Evolutionary conservation across 2,329 filamentous ascomycete species (phyloP).

Genomic region (Aspergillus fischeri): DNA sequence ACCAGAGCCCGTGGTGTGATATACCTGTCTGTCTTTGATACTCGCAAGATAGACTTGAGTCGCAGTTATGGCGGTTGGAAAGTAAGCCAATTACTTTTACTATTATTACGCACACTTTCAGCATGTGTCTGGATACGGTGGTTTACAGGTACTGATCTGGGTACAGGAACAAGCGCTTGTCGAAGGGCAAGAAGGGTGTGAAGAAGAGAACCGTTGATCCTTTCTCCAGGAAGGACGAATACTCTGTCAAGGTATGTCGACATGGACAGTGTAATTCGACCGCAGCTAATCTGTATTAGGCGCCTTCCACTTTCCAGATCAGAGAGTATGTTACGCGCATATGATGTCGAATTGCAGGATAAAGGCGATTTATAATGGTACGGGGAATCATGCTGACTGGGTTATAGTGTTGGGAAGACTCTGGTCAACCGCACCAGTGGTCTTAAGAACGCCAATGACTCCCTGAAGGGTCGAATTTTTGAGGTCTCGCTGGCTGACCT

Average conservation of each 20-base stretch:
- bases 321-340: slow-evolving; percentile 71
- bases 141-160: slow-evolving; percentile 11
- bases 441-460: slow-evolving; percentile 99
- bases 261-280: neutral
- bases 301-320: slow-evolving; percentile 90
- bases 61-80: slow-evolving; percentile 80
- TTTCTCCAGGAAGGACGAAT: slow-evolving; percentile 99
- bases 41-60: slow-evolving; percentile 45
- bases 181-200: slow-evolving; percentile 99
- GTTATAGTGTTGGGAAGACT: slow-evolving; percentile 91
- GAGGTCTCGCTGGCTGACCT: slow-evolving; percentile 98
- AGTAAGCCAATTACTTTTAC: slow-evolving; percentile 48
- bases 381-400: slow-evolving; percentile 14
- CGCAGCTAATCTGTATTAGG: slow-evolving; percentile 48
- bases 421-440: slow-evolving; percentile 98
- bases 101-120: slow-evolving; percentile 5
- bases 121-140: neutral
- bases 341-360: slow-evolving; percentile 4
- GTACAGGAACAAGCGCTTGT: slow-evolving; percentile 97
- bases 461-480: slow-evolving; percentile 97
- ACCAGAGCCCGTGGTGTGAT: slow-evolving; percentile 38
- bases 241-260: slow-evolving; percentile 70
- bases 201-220: slow-evolving; percentile 99
- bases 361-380: slow-evolving; percentile 6
- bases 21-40: slow-evolving; percentile 40